Evolutionary conservation across 2,329 filamentous ascomycete genomes (phyloP).

Genomic region (Monosporascus sp.): DNA sequence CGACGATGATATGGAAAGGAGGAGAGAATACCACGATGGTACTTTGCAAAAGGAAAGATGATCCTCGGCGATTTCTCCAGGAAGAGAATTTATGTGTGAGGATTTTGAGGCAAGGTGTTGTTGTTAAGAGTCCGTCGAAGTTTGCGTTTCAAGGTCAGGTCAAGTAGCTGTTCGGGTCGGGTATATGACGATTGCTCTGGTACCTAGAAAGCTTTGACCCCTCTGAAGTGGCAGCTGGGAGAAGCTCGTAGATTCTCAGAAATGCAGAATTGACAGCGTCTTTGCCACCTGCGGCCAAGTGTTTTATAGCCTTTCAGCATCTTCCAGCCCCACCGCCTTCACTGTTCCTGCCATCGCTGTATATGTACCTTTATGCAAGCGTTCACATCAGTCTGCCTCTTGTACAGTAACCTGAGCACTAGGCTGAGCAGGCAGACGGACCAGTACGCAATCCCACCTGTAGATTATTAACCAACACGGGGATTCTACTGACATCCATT

Average conservation of each 20-base stretch:
- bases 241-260: neutral
- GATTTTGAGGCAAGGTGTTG: neutral
- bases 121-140: neutral
- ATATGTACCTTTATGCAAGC: too few species aligned
- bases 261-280: neutral
- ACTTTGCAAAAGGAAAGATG: neutral
- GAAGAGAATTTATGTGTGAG: neutral
- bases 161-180: neutral
- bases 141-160: neutral
- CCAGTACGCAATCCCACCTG: too few species aligned
- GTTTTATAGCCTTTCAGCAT: neutral
- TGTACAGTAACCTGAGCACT: too few species aligned
- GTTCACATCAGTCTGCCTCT: too few species aligned
- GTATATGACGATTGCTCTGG: constrained; percentile 1
- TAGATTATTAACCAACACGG: too few species aligned
- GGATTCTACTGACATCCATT: too few species aligned
- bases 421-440: too few species aligned
- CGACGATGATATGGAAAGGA: constrained; percentile 2
- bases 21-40: neutral
- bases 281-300: neutral
- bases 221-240: neutral
- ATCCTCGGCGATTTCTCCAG: neutral
- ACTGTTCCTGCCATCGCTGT: too few species aligned
- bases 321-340: too few species aligned
- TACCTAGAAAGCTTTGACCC: constrained; percentile 1